Base-by-base conservation (phyloP, 352 stramenopile species). In the Pythium oligandrum region DNA sequence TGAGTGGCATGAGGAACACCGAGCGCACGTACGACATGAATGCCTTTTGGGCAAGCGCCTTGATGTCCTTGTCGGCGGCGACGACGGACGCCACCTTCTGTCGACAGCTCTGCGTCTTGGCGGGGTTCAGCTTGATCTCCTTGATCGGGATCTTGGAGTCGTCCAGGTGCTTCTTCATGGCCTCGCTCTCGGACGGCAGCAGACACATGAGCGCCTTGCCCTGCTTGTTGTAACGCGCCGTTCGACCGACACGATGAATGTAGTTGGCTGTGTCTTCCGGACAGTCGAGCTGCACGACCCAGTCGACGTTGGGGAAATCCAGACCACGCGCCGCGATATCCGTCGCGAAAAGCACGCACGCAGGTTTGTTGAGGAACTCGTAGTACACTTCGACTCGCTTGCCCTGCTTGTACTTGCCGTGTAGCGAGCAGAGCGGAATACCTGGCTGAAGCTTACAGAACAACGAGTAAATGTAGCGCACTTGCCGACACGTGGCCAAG, bases 341-440 rank as follows among this genome's bases (percentile, higher is more conserved):
- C 0, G 98, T 99, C 4, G 95, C 94, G 68, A 99, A 98, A 8
- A 99, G 61, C 39, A 99, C 96, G 10, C 78, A 81, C n/a, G 86
- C 78, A 0, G 83, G 83, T 30, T 93, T 94, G 78, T 93, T 94
- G 17, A 98, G 63, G 69, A 98, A 99, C 64, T 99, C 96, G 59
- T 98, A 98, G 78, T 99, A 99, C 39, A 99, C 95, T 61, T 98
- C 88, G 7, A 98, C 97, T 40, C 98, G 90, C 63, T 97, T 98
- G 6, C 90, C 90, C 73, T 99, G 97, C 63, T 98, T 98, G 67
- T 99, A 95, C 71, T 99, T 99, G 40, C 98, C 98, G 62, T 99
- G 98, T 9, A 99, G 78, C 4, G 96, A 90, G 77, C 97, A 88
- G 1, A 99, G 69, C 35, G 96, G 91, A 30, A 99, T 80, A 33